Evolutionary conservation across 768 basidiomycete species (phyloP).

Genomic region (Lentinula boryana): DNA sequence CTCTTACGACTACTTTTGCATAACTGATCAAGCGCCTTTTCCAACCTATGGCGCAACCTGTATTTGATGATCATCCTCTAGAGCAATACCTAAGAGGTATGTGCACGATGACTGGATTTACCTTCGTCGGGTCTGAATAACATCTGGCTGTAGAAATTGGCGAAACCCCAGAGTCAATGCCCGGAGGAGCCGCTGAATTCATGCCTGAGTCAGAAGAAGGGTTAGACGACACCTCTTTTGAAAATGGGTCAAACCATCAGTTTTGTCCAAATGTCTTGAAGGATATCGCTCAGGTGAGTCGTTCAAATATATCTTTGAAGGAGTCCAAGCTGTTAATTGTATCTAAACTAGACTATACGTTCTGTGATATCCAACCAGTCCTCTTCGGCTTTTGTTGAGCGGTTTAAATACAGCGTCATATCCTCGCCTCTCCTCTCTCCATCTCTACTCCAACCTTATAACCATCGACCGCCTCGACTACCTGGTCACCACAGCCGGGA

Average conservation of each 20-base stretch:
- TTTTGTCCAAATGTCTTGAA: constrained; percentile 32
- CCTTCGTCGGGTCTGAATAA: constrained; percentile 1
- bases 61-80: constrained; percentile 74
- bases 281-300: constrained; percentile 34
- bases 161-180: constrained; percentile 50
- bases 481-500: constrained; percentile 47
- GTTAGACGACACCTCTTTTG: constrained; percentile 19
- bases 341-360: constrained; percentile 8
- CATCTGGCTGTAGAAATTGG: constrained; percentile 43
- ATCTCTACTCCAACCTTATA: constrained; percentile 37
- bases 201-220: constrained; percentile 30
- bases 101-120: constrained; percentile 7
- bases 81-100: constrained; percentile 66
- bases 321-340: background rate
- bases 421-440: constrained; percentile 72
- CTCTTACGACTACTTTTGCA: background rate
- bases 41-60: constrained; percentile 62
- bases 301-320: background rate
- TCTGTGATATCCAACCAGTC: constrained; percentile 21
- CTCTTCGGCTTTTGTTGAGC: constrained; percentile 57
- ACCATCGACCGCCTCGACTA: constrained; percentile 25
- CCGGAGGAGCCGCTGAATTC: constrained; percentile 42
- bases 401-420: constrained; percentile 80
- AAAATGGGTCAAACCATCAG: constrained; percentile 18
- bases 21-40: background rate